phyloP scores from a whole-genome alignment of 2,329 filamentous ascomycete species.

The Fusarium multiceps region DNA sequence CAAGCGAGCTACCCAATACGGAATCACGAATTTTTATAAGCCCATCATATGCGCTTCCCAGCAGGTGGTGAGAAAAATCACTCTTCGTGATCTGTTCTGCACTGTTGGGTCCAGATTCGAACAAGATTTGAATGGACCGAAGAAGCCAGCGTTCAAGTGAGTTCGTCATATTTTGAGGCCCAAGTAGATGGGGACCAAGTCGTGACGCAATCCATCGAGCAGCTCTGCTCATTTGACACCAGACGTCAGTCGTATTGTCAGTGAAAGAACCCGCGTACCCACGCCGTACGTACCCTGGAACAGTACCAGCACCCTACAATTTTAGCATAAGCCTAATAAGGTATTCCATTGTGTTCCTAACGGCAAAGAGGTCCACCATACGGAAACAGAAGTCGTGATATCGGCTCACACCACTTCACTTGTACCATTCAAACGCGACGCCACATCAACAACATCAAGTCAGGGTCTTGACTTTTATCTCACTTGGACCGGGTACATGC shows the following conservation, averaged over 20 bases:
- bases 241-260: constrained; percentile 20
- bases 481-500: constrained; percentile 7
- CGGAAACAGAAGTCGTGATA: constrained; percentile 29
- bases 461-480: constrained; percentile 16
- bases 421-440: constrained; percentile 8
- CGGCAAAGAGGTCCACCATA: constrained; percentile 32
- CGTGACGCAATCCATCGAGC: constrained; percentile 43
- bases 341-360: constrained; percentile 34
- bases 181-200: constrained; percentile 15
- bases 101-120: constrained; percentile 4
- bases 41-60: constrained; percentile 8
- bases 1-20: constrained; percentile 38
- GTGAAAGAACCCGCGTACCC: constrained; percentile 30
- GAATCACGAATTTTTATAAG: constrained; percentile 22
- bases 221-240: constrained; percentile 23
- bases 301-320: not conserved
- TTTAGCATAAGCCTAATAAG: constrained; percentile 24
- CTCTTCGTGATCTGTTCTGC: not conserved
- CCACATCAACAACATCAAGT: constrained; percentile 29
- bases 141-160: constrained; percentile 21
- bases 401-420: constrained; percentile 40
- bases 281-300: constrained; percentile 29
- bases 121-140: constrained; percentile 1
- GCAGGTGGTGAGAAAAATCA: not conserved
- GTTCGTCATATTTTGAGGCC: constrained; percentile 1